These are phyloP conservation scores for Lumnitzera racemosa DNA, from an alignment of 345 rosid species.

Conservation along the genomic window DNA sequence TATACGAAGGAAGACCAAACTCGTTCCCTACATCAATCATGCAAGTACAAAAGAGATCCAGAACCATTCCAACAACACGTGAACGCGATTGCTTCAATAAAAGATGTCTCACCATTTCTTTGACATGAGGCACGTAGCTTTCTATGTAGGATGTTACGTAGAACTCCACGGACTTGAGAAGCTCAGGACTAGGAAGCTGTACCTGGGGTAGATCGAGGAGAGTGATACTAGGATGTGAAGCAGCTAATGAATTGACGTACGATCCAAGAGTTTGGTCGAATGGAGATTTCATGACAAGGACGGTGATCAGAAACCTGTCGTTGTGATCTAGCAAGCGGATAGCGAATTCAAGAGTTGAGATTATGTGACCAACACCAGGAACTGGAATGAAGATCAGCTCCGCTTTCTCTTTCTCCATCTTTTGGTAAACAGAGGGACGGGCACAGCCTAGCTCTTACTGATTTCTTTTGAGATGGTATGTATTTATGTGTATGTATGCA, in stretches of 20 bases:
- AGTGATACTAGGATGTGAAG: constrained; percentile 20
- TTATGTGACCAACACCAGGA: constrained; percentile 35
- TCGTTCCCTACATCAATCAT: constrained; percentile 33
- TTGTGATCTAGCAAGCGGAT: constrained; percentile 28
- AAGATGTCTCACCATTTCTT: constrained; percentile 4
- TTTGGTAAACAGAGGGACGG: constrained; percentile 1
- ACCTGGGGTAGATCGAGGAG: constrained; percentile 23
- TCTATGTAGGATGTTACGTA: constrained; percentile 2
- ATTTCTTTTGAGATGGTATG: too few species aligned
- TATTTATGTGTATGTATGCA: too few species aligned
- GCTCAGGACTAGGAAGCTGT: constrained; percentile 18
- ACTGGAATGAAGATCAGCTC: constrained; percentile 30
- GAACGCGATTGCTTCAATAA: constrained; percentile 5
- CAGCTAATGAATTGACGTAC: constrained; percentile 6
- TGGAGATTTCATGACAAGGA: constrained; percentile 17
- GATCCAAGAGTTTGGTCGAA: not conserved
- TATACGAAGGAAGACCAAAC: constrained; percentile 41
- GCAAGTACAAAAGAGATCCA: constrained; percentile 39
- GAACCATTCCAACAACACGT: constrained; percentile 30
- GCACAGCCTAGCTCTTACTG: too few species aligned
- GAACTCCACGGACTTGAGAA: constrained; percentile 14
- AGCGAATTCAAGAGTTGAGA: constrained; percentile 38
- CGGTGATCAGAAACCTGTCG: constrained; percentile 21
- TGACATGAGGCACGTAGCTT: constrained; percentile 12
- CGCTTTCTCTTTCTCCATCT: constrained; percentile 17